Evolutionary conservation across 441 rosid genomes (phyloP), one percentile per base, ranked within the genome.

Genomic region (Populus hybrid): DNA sequence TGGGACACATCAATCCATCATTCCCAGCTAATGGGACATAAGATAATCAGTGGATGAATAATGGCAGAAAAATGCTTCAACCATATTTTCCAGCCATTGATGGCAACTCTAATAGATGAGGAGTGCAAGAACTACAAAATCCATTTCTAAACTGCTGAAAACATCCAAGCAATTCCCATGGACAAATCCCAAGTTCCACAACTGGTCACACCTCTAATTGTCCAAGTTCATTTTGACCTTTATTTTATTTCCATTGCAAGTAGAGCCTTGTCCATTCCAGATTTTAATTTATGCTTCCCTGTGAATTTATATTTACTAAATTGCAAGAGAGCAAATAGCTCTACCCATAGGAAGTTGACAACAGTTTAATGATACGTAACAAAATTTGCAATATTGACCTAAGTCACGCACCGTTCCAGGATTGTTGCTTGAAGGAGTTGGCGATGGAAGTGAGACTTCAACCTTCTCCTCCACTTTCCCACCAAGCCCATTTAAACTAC

Each of bases 391-490:
- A 78, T 71, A 83, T 77, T 80, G 75, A 81, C 88, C 82, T 38
- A 73, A 80, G 81, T 84, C 68, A 95, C 99, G 94, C 97, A 96
- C 98, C 98, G 87, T 96, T 93, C 92, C 95, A 74, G 96, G 90
- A 84, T 30, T 30, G 32, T 91, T 88, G 87, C 85, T 89, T 2
- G 98, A 84, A 63, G 98, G 99, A 74, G 99, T 97, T 50, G 98
- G 98, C 53, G 98, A 94, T 59, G 99, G 99, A 82, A 97, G 98
- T 77, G 98, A 94, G 69, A 93, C 98, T 90, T 92, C 95, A 71
- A 89, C 92, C 76, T 82, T 30, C 32, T 14, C 94, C 82, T 89
- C 93, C 63, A 81, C 87, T 76, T 88, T 81, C 71, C 80, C 86
- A 75, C 81, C 80, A 20, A 79, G 21, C 68, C 85, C 88, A 57